Evolutionary conservation across 768 basidiomycete species (phyloP).

Genomic region (Coprinopsis cinerea): DNA sequence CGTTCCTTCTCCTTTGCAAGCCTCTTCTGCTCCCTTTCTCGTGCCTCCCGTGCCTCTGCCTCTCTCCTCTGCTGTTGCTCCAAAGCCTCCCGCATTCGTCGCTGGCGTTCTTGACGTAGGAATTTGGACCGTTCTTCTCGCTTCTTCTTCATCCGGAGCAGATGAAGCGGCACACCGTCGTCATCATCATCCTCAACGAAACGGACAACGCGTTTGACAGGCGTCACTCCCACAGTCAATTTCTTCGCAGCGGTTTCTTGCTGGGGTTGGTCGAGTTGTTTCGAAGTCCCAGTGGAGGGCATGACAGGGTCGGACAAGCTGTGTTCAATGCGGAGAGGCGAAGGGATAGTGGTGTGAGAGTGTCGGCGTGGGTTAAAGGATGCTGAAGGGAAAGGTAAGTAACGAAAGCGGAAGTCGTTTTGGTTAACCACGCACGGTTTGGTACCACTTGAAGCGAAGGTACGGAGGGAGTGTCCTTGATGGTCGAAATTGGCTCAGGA

Average conservation of each 20-base stretch:
- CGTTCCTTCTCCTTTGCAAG: slow-evolving; percentile 45
- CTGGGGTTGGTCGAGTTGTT: not conserved
- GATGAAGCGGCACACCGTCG: slow-evolving; percentile 63
- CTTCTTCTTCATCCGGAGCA: slow-evolving; percentile 66
- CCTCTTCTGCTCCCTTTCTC: slow-evolving; percentile 45
- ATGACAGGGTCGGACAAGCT: slow-evolving; percentile 15
- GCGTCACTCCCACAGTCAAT: not conserved
- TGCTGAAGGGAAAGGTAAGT: slow-evolving; percentile 5
- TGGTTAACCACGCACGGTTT: slow-evolving; percentile 10
- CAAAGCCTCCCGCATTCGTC: slow-evolving; percentile 44
- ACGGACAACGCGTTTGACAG: slow-evolving; percentile 52
- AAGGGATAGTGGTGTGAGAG: slow-evolving; percentile 39
- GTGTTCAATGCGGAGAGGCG: slow-evolving; percentile 42
- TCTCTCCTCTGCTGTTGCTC: slow-evolving; percentile 40
- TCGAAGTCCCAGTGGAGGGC: not conserved
- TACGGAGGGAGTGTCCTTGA: not conserved
- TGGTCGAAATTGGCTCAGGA: not conserved
- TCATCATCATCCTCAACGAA: slow-evolving; percentile 65
- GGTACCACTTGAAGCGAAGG: slow-evolving; percentile 2
- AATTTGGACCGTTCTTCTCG: slow-evolving; percentile 69
- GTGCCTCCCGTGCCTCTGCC: slow-evolving; percentile 40
- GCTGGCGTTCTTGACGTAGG: slow-evolving; percentile 52
- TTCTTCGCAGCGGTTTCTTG: not conserved
- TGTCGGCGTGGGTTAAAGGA: slow-evolving; percentile 18
- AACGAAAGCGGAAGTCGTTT: slow-evolving; percentile 3